Base-by-base conservation (phyloP, 768 basidiomycete genomes). In the Calocybe cyanea region DNA sequence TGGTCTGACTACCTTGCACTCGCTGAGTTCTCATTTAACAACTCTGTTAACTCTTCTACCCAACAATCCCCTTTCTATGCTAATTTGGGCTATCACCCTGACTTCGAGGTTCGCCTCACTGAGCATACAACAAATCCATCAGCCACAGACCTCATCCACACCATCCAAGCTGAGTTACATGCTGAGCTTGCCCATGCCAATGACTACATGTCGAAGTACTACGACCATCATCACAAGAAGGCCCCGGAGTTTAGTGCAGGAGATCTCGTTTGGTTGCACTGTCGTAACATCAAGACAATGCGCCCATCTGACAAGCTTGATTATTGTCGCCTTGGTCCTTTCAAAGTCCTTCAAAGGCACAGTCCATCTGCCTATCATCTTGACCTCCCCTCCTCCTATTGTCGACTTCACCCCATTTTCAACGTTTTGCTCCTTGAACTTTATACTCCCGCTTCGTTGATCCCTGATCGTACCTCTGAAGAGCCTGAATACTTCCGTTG, bases 181-280 rank as follows among this genome's bases (percentile, higher is more conserved):
- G n/a, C 41, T 8, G 17, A 49, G 36, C 31, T 49, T 2, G 19
- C n/a, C 0, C 48, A 53, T 20, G 20, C 51, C 14, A 45, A 47
- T n/a, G 2, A 38, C 17, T 19, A 38, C 19, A 48, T 49, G 47
- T 19, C 48, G 0, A 42, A 46, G n/a, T 46, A 51, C 20, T 45
- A 46, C 21, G 18, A 51, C 23, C 7, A n/a, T 13, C 37, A 33
- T 6, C 45, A 46, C n/a, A 18, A 21, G 8, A 11, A 18, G 3
- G 45, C 45, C 32, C 38, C 45, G 7, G 9, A 46, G 15, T 46
- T 39, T 17, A 39, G 25, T 7, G 37, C 45, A 18, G 45, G 23
- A n/a, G 17, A 46, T 17, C 18, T 21, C 5, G 38, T 46, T 7
- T 46, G 45, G 38, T 24, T 49, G 7, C 38, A 44, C 2, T 19